Conservation (phyloP, 345 rosid species). For the Salix caprea region DNA sequence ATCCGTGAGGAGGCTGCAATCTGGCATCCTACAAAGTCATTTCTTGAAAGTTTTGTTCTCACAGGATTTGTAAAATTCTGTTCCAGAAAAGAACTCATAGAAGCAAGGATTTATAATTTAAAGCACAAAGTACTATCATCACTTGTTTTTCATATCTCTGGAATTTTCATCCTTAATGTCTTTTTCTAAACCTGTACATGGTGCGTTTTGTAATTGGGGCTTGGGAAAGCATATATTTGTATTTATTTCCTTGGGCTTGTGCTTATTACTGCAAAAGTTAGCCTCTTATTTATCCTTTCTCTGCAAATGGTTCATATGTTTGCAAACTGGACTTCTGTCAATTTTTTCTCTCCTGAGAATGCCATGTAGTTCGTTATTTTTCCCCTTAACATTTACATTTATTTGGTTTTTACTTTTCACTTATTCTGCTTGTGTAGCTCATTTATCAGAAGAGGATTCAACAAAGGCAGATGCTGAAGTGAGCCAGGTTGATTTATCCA, state of each 20-base stretch:
- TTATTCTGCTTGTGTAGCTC: constrained; percentile 29
- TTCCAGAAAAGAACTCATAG: too few species aligned
- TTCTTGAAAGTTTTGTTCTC: too few species aligned
- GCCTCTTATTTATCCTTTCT: background rate
- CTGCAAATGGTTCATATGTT: background rate
- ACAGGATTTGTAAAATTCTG: too few species aligned
- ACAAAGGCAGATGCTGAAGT: constrained; percentile 36
- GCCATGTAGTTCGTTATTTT: background rate
- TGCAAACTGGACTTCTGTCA: background rate
- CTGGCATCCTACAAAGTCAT: too few species aligned
- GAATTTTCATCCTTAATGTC: too few species aligned
- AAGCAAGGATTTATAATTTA: too few species aligned
- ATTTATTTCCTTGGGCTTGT: background rate
- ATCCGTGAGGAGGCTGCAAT: background rate
- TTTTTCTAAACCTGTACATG: background rate
- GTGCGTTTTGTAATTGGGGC: background rate
- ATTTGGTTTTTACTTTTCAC: background rate
- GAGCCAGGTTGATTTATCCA: constrained; percentile 22
- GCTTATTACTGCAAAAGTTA: background rate
- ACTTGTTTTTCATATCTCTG: too few species aligned
- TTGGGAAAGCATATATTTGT: too few species aligned
- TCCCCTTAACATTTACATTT: background rate
- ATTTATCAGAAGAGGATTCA: constrained; percentile 47
- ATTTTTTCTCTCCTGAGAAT: background rate
- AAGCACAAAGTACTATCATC: too few species aligned